Evolutionary conservation across 192 early-diverging fungal species (phyloP), one percentile per base, ranked within the genome.

Genomic region (Glomus cerebriforme): DNA sequence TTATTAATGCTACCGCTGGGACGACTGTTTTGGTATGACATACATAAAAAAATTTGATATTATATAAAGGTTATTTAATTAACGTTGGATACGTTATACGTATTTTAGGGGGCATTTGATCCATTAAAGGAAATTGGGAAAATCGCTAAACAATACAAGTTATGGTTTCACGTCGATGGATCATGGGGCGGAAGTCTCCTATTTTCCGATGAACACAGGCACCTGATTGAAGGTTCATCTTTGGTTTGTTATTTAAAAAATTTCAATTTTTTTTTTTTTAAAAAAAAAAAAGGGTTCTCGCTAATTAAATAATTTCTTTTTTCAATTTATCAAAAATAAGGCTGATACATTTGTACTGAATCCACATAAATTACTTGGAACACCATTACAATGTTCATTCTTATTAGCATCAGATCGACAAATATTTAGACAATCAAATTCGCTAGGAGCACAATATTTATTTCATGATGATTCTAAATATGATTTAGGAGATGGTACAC

Each of bases 311-410:
- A 67, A 7, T 67, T 37, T 65, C 4, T 19, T 32, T 58, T 22
- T 15, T 73, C 6, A 54, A 54, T 54, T 17, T 24, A 22, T n/a
- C 7, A 43, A 35, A 71, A 12, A 22, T 31, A 24, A 89, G 88
- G 84, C 85, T 9, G 87, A 96, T 75, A 91, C 92, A 32, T 83
- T 95, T 39, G 91, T 91, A 1, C 26, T 96, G 54, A 94, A 93
- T 68, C 95, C 95, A 15, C 95, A 96, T 86, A 96, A 96, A 81
- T 86, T 96, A 78, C 82, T 96, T 37, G 93, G 93, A 32, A 87
- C 91, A 27, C 92, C 95, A 1, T 78, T 92, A 43, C 93, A 95
- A 82, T 96, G 95, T 81, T 93, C 92, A 26, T 86, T 92, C 37
- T 79, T 96, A 35, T 71, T 94, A 17, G 85, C 93, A 15, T 84